phyloP scores from a whole-genome alignment of 306 rosid genomes.

The Ormosia semicastrata region DNA sequence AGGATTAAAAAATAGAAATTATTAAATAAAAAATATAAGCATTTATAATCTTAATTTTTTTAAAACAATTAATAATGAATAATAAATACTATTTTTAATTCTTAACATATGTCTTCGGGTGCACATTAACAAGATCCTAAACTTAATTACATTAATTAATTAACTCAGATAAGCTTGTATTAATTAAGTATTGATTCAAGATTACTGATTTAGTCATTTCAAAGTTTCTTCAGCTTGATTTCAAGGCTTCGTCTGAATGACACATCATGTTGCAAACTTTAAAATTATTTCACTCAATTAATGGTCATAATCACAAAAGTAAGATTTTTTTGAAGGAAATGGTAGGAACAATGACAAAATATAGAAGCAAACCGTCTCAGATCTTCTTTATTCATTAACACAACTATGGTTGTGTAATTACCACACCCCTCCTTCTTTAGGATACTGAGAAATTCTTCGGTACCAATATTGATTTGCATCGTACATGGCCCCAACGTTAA shows the following conservation, averaged over 20 bases:
- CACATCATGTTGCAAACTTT: background rate
- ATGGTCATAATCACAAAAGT: background rate
- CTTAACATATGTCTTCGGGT: no score
- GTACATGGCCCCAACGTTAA: background rate
- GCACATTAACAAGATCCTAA: no score
- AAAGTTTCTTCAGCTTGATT: background rate
- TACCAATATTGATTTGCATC: background rate
- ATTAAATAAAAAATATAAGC: no score
- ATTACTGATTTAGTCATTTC: background rate
- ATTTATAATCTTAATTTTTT: no score
- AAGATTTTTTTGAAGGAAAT: background rate
- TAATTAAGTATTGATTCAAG: background rate
- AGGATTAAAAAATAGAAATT: no score
- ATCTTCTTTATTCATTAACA: background rate
- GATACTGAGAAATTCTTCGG: background rate
- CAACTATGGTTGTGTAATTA: background rate
- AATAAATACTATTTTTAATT: no score
- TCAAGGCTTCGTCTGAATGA: no score
- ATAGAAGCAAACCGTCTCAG: background rate
- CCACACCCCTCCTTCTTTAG: background rate
- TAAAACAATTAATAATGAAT: no score
- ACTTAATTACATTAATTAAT: no score
- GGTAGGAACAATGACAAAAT: background rate
- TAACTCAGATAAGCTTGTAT: background rate
- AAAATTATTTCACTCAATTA: background rate